Evolutionary conservation across 1,139 yeast genomes (phyloP).

Genomic region (Taphrina deformans): DNA sequence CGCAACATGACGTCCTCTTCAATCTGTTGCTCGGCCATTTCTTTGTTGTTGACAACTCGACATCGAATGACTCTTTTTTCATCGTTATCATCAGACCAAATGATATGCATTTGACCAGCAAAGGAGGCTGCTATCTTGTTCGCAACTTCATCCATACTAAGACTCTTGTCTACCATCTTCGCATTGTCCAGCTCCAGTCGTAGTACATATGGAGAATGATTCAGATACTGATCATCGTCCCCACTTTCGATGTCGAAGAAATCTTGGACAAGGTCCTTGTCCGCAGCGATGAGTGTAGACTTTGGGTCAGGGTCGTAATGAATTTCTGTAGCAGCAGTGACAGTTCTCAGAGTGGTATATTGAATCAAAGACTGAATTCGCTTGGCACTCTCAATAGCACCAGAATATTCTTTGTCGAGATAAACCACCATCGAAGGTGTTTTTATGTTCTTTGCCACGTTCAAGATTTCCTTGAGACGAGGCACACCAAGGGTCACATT

Average conservation of each 20-base stretch:
- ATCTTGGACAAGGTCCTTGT: constrained; percentile 94
- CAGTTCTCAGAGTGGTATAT: constrained; percentile 91
- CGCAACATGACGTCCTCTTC: constrained; percentile 97
- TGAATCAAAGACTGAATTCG: constrained; percentile 95
- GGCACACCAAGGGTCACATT: constrained; percentile 99
- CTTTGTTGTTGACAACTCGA: constrained; percentile 88
- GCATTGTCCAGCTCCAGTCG: constrained; percentile 98
- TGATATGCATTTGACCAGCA: constrained; percentile 77
- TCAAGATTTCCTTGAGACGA: constrained; percentile 96
- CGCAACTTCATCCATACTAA: constrained; percentile 98
- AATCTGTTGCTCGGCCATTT: constrained; percentile 77
- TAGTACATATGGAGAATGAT: constrained; percentile 96
- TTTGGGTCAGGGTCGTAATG: constrained; percentile 98
- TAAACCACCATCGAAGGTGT: constrained; percentile 98
- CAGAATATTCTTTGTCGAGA: constrained; percentile 73
- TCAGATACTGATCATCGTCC: constrained; percentile 93
- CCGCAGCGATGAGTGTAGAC: constrained; percentile 92
- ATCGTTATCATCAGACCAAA: constrained; percentile 99
- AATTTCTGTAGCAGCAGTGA: constrained; percentile 95
- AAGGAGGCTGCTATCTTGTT: constrained; percentile 90
- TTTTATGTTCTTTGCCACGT: constrained; percentile 95
- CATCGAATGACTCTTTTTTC: constrained; percentile 96
- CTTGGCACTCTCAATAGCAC: constrained; percentile 90
- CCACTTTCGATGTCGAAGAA: constrained; percentile 81
- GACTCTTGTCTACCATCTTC: constrained; percentile 95